Evolutionary conservation across 2,329 filamentous ascomycete species (phyloP).

Genomic region (Fusarium robinianum): DNA sequence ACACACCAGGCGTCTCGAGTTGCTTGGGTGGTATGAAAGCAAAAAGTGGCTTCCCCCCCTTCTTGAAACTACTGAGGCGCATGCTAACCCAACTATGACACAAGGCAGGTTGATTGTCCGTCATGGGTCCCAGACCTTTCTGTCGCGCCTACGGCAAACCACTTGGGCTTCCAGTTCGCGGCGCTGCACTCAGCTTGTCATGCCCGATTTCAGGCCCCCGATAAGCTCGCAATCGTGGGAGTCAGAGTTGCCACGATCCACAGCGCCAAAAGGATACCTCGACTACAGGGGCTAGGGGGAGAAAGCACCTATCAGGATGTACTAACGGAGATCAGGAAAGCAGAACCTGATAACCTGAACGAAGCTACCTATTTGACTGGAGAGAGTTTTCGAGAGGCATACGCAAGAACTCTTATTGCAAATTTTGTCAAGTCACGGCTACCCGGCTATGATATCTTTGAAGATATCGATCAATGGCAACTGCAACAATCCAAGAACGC

Average conservation of each 20-base stretch:
- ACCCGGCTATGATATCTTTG: not conserved
- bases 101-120: not conserved
- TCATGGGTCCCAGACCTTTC: constrained; percentile 1
- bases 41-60: no score
- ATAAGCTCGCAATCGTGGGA: not conserved
- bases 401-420: not conserved
- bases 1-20: constrained; percentile 1
- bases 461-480: not conserved
- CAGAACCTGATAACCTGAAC: not conserved
- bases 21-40: no score
- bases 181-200: not conserved
- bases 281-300: no score
- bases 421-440: not conserved
- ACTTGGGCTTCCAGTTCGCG: not conserved
- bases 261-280: not conserved
- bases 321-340: not conserved
- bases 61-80: no score
- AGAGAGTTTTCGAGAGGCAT: not conserved
- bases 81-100: not conserved
- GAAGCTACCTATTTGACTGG: not conserved
- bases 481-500: not conserved
- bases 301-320: not conserved
- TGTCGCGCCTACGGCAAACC: no score
- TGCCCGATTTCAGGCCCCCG: not conserved
- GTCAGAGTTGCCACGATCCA: not conserved